These are phyloP conservation scores for Solanum aculeatissimum DNA, from an alignment of 305 asterid species.

Conservation along the genomic window DNA sequence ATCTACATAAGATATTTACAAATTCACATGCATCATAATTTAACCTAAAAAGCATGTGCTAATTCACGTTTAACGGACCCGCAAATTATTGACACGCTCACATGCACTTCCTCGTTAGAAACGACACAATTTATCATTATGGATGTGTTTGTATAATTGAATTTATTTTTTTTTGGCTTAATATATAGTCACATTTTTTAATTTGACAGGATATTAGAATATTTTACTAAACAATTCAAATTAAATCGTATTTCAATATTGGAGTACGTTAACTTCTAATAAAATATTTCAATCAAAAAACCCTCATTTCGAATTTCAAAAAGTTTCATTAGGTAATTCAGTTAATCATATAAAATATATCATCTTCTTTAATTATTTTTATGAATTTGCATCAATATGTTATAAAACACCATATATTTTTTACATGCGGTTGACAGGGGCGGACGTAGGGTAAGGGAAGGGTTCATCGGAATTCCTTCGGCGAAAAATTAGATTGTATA, in stretches of 20 bases:
- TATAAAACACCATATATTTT: no score
- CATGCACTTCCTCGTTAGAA: not conserved
- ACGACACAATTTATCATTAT: not conserved
- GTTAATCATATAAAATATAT: not conserved
- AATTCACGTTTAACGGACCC: not conserved
- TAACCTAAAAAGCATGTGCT: not conserved
- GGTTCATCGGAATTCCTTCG: no score
- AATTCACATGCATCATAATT: no score
- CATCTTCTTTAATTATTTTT: accelerated
- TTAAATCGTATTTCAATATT: accelerated
- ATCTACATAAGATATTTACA: no score
- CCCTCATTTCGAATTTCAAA: not conserved
- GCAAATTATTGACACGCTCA: not conserved
- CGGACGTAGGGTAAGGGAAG: no score
- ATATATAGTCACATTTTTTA: not conserved
- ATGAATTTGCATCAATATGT: not conserved
- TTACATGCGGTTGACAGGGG: not conserved
- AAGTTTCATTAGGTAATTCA: not conserved
- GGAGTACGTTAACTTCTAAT: not conserved
- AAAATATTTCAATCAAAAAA: no score
- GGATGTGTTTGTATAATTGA: not conserved
- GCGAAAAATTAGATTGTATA: no score
- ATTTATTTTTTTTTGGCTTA: not conserved
- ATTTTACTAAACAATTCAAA: not conserved
- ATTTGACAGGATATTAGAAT: accelerated